These are phyloP conservation scores for Aspergillus saccharolyticus DNA, from an alignment of 495 filamentous ascomycete species.

Conservation along the genomic window DNA sequence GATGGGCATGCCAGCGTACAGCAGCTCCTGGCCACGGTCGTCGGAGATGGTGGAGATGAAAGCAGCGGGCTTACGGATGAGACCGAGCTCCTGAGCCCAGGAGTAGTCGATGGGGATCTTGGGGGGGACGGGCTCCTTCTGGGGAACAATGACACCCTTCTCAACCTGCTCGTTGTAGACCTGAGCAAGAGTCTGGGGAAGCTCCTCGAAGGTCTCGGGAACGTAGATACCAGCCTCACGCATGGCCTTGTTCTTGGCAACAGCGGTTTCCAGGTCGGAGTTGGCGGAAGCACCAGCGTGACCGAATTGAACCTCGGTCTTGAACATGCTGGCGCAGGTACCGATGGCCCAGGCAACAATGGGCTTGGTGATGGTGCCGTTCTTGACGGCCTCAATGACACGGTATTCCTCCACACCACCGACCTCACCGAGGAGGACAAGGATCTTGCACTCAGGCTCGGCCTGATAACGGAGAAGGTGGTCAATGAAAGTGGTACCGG, in stretches of 20 bases:
- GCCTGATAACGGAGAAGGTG: slow-evolving; percentile 92
- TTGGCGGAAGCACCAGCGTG: slow-evolving; percentile 98
- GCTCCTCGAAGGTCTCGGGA: slow-evolving; percentile 94
- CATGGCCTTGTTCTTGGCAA: slow-evolving; percentile 95
- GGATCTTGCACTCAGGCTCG: slow-evolving; percentile 95
- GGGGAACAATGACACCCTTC: slow-evolving; percentile 75
- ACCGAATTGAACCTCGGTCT: slow-evolving; percentile 99
- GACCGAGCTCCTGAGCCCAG: slow-evolving; percentile 98
- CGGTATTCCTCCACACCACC: slow-evolving; percentile 99
- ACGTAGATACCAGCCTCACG: slow-evolving; percentile 89
- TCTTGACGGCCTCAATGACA: slow-evolving; percentile 96
- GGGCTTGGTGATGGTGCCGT: slow-evolving; percentile 90
- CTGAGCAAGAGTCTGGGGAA: slow-evolving; percentile 65
- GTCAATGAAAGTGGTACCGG: slow-evolving; percentile 98
- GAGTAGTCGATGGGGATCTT: slow-evolving; percentile 99
- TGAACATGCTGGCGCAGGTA: slow-evolving; percentile 99
- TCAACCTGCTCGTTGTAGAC: slow-evolving; percentile 85
- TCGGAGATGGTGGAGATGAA: slow-evolving; percentile 99
- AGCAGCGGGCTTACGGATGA: slow-evolving; percentile 98
- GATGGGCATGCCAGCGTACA: slow-evolving; percentile 98
- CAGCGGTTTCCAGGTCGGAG: slow-evolving; percentile 96
- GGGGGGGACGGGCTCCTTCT: slow-evolving; percentile 83
- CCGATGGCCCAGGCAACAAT: slow-evolving; percentile 99
- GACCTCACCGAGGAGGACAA: slow-evolving; percentile 93
- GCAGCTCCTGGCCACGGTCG: slow-evolving; percentile 97